Evolutionary conservation across 768 basidiomycete species (phyloP).

Genomic region (Calocera viscosa): DNA sequence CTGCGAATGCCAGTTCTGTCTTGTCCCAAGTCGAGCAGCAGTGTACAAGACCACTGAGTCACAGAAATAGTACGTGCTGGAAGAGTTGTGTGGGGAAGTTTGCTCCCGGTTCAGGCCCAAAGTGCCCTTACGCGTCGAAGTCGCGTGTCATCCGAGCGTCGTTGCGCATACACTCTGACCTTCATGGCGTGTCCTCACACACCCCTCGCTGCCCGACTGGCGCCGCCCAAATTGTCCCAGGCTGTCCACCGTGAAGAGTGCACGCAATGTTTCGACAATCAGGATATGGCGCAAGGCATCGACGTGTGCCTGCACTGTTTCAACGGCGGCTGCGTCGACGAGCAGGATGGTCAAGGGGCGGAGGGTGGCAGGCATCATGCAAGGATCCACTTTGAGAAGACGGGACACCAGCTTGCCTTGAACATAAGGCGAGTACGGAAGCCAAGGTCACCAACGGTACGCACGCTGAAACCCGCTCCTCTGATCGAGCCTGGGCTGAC

Average conservation of each 20-base stretch:
- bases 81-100: too few relatives aligned
- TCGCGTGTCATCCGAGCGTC: neutral
- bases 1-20: too few relatives aligned
- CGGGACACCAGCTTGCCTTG: conserved; percentile 61
- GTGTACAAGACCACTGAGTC: too few relatives aligned
- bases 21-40: too few relatives aligned
- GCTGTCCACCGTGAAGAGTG: conserved; percentile 85
- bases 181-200: conserved; percentile 41
- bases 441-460: conserved; percentile 49
- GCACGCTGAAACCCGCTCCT: conserved; percentile 27
- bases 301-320: conserved; percentile 89
- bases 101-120: too few relatives aligned
- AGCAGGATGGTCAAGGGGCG: conserved; percentile 20
- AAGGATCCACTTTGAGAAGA: conserved; percentile 53
- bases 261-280: conserved; percentile 91
- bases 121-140: neutral
- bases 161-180: neutral
- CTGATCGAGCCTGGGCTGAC: neutral
- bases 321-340: conserved; percentile 74
- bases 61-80: too few relatives aligned
- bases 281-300: conserved; percentile 66
- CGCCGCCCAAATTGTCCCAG: conserved; percentile 51
- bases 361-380: conserved; percentile 51
- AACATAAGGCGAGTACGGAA: conserved; percentile 68
- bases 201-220: conserved; percentile 36